Conservation (phyloP, 2,329 filamentous ascomycete species). For the Pestalotiopsis sp. region DNA sequence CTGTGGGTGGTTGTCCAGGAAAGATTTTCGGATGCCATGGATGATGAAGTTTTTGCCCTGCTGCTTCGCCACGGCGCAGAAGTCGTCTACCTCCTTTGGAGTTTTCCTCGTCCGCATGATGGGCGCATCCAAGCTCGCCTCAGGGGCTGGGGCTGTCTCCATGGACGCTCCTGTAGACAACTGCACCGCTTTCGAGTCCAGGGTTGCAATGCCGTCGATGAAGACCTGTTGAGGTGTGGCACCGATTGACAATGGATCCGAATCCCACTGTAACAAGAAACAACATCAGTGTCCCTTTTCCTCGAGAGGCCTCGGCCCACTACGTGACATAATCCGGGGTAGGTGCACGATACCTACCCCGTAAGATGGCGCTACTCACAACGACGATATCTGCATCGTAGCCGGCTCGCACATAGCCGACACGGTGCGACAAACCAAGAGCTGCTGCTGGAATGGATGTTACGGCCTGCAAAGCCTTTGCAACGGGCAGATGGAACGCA, state of each 20-base stretch:
- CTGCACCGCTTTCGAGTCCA: conserved; percentile 9
- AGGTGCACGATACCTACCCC: background rate
- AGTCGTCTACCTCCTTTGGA: conserved; percentile 23
- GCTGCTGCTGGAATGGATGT: conserved; percentile 48
- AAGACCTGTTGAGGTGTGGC: conserved; percentile 50
- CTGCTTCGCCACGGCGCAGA: conserved; percentile 26
- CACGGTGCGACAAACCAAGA: conserved; percentile 42
- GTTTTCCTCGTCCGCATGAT: conserved; percentile 26
- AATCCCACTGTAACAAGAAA: conserved; percentile 39
- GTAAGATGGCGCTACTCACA: background rate
- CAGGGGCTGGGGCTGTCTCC: background rate
- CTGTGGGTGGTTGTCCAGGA: conserved; percentile 28
- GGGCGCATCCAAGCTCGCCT: conserved; percentile 17
- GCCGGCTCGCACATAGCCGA: conserved; percentile 45
- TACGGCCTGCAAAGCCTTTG: conserved; percentile 44
- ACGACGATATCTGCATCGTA: conserved; percentile 54
- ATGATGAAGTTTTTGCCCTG: conserved; percentile 34
- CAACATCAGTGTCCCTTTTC: background rate
- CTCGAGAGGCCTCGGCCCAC: too few species aligned
- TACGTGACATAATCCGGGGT: background rate
- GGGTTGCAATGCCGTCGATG: conserved; percentile 41
- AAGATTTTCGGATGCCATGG: conserved; percentile 39
- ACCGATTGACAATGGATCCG: conserved; percentile 46
- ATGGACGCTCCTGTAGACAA: conserved; percentile 11
- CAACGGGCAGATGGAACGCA: conserved; percentile 42